phyloP scores from a whole-genome alignment of 1,139 yeast species.

The Sugiyamaella grinbergsii region DNA sequence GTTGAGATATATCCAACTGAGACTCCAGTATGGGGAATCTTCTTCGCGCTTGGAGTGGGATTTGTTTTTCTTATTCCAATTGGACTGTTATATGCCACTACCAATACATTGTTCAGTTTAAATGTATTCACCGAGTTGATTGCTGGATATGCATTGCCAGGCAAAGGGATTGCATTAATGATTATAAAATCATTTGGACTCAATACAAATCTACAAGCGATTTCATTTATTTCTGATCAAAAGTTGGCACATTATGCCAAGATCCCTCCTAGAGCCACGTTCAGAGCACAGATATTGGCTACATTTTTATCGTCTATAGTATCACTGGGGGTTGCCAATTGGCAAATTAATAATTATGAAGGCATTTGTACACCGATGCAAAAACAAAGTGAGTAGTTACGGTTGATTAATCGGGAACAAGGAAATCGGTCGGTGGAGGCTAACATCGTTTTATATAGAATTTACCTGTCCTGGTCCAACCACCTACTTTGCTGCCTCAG shows the following conservation, averaged over 20 bases:
- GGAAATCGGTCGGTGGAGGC: no score
- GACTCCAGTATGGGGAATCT: slow-evolving; percentile 57
- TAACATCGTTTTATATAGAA: slow-evolving; percentile 10
- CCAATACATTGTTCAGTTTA: slow-evolving; percentile 57
- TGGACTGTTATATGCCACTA: slow-evolving; percentile 51
- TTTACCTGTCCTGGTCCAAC: slow-evolving; percentile 46
- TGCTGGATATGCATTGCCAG: slow-evolving; percentile 64
- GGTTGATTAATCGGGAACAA: no score
- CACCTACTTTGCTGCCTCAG: slow-evolving; percentile 56
- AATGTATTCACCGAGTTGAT: slow-evolving; percentile 63
- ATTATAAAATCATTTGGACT: slow-evolving; percentile 60
- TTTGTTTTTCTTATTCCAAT: slow-evolving; percentile 57
- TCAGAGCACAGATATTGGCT: slow-evolving; percentile 57
- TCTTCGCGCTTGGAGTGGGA: slow-evolving; percentile 58
- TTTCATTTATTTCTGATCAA: slow-evolving; percentile 55
- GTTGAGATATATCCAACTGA: slow-evolving; percentile 49
- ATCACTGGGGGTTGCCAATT: slow-evolving; percentile 53
- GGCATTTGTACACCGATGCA: slow-evolving; percentile 29
- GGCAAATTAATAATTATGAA: slow-evolving; percentile 45
- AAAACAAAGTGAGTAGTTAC: slow-evolving; percentile 17
- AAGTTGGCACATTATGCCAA: slow-evolving; percentile 61
- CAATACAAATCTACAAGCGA: slow-evolving; percentile 62
- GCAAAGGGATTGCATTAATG: slow-evolving; percentile 62
- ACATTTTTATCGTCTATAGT: slow-evolving; percentile 45
- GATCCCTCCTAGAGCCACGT: slow-evolving; percentile 60